Conservation (phyloP, 495 filamentous ascomycete genomes). For the Filosporella fistucella region DNA sequence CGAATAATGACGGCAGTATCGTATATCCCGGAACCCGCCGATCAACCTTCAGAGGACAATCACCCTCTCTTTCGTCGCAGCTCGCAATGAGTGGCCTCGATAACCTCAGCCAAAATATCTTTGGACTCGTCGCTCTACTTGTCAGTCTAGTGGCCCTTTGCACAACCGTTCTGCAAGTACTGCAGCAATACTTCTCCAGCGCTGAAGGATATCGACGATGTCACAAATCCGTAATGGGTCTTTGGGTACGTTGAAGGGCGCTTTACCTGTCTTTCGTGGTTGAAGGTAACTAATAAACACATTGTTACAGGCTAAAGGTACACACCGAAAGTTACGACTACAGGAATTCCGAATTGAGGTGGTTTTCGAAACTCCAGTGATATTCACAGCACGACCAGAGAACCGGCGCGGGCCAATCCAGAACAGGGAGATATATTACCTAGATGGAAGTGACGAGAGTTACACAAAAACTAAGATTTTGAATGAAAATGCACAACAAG, state of each 20-base stretch:
- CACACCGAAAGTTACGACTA: constrained; percentile 33
- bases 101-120: constrained; percentile 20
- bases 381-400: constrained; percentile 38
- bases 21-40: not conserved
- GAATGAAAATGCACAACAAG: constrained; percentile 14
- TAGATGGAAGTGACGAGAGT: constrained; percentile 34
- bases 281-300: no score
- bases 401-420: constrained; percentile 36
- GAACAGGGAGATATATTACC: constrained; percentile 28
- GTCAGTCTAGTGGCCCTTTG: constrained; percentile 21
- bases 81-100: constrained; percentile 8
- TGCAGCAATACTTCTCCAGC: constrained; percentile 24
- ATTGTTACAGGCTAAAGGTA: no score
- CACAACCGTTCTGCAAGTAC: constrained; percentile 22
- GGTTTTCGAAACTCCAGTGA: constrained; percentile 41
- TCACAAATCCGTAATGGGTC: constrained; percentile 33
- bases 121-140: constrained; percentile 18
- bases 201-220: constrained; percentile 24
- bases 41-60: not conserved
- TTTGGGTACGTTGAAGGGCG: no score
- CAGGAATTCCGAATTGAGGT: constrained; percentile 45
- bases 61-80: not conserved
- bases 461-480: constrained; percentile 28
- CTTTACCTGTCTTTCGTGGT: no score
- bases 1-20: constrained; percentile 11